Conservation (phyloP, 148 eudicot genomes). For the Rhododendron simsii region DNA sequence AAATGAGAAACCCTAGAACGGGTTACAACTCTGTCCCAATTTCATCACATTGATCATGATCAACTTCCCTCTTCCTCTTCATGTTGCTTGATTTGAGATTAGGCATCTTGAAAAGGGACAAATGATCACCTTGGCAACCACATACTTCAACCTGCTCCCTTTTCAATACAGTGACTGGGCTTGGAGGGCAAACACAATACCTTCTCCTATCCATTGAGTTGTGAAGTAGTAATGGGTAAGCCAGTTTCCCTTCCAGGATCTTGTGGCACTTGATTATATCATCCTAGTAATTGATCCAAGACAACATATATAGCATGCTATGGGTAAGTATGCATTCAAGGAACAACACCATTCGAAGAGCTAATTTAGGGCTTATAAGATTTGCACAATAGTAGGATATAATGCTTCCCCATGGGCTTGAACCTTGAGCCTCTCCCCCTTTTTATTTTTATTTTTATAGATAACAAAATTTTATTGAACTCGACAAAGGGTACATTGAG, state of each 20-base stretch:
- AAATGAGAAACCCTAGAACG: background rate
- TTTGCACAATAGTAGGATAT: too few relatives aligned
- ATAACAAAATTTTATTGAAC: too few relatives aligned
- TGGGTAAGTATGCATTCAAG: background rate
- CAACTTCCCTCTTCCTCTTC: slow-evolving; percentile 17
- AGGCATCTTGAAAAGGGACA: background rate
- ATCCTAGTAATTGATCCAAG: slow-evolving; percentile 9
- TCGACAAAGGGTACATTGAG: too few relatives aligned
- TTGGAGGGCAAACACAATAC: slow-evolving; percentile 16
- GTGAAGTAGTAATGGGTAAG: background rate
- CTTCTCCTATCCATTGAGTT: background rate
- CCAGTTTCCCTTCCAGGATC: slow-evolving; percentile 9
- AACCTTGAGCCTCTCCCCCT: too few relatives aligned
- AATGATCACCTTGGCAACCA: background rate
- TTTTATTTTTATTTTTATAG: too few relatives aligned
- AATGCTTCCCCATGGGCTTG: too few relatives aligned
- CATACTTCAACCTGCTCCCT: slow-evolving; percentile 3
- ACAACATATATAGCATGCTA: background rate
- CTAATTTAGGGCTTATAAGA: background rate
- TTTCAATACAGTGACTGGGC: slow-evolving; percentile 35
- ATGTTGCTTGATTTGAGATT: background rate
- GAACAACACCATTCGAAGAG: background rate
- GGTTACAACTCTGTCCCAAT: background rate
- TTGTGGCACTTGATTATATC: slow-evolving; percentile 22
- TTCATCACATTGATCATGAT: background rate